phyloP scores from a whole-genome alignment of 1,284 basidiomycete species.

The Heliocybe sulcata region DNA sequence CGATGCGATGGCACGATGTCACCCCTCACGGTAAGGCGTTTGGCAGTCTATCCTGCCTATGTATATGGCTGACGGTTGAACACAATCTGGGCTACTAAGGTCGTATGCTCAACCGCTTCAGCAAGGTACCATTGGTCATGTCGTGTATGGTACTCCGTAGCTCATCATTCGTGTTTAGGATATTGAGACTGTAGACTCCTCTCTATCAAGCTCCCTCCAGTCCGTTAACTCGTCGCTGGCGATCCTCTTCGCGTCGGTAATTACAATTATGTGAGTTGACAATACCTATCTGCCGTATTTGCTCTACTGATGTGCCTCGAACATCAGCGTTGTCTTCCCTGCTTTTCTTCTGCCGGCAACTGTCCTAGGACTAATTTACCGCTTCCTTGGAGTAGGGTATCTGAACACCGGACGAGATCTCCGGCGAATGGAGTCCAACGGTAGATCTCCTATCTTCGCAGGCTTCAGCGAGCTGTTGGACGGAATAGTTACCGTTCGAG shows the following conservation, averaged over 20 bases:
- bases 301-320: constrained; percentile 8
- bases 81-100: constrained; percentile 21
- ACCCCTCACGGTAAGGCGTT: constrained; percentile 33
- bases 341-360: constrained; percentile 66
- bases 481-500: constrained; percentile 82
- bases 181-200: constrained; percentile 72
- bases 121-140: constrained; percentile 34
- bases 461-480: constrained; percentile 77
- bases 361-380: constrained; percentile 58
- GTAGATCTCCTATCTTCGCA: constrained; percentile 66
- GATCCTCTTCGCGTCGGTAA: constrained; percentile 60
- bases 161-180: constrained; percentile 34
- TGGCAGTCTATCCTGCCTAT: neutral
- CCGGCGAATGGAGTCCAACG: constrained; percentile 72
- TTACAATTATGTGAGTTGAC: constrained; percentile 54
- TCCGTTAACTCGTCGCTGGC: constrained; percentile 70
- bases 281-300: constrained; percentile 2
- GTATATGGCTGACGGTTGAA: neutral
- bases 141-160: neutral
- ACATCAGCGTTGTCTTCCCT: constrained; percentile 55
- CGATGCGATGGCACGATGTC: constrained; percentile 46
- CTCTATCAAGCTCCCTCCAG: constrained; percentile 63
- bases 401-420: constrained; percentile 73
- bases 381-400: constrained; percentile 63
- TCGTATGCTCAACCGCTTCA: constrained; percentile 61